A percentile compares a stretch with the other conserved stretches of the same genome.
Conservation (phyloP, 2,329 filamentous ascomycete genomes). For the Exophiala sideris region DNA sequence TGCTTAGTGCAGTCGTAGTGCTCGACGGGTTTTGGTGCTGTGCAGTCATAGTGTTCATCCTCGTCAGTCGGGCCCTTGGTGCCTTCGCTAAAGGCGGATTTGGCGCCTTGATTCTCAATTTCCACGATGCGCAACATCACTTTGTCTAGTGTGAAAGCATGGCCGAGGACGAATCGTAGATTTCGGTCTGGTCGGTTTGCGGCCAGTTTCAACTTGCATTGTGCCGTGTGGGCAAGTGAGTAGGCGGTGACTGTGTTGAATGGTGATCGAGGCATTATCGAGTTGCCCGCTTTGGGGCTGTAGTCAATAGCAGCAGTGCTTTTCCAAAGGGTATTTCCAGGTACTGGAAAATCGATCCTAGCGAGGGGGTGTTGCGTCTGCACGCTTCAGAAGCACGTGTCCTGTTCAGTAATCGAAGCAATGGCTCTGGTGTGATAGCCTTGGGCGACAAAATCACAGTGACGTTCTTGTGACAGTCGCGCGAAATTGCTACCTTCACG, state of each 20-base stretch:
- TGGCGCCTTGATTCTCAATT: conserved; percentile 24
- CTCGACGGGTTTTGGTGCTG: conserved; percentile 6
- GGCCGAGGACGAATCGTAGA: conserved; percentile 26
- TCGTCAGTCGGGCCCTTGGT: conserved; percentile 8
- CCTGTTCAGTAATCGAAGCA: too few relatives aligned
- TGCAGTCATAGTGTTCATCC: conserved; percentile 17
- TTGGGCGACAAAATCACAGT: too few relatives aligned
- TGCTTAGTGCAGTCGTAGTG: conserved; percentile 1
- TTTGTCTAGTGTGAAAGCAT: conserved; percentile 27
- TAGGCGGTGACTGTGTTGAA: conserved; percentile 19
- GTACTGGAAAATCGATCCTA: too few relatives aligned
- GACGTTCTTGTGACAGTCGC: too few relatives aligned
- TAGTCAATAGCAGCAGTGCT: too few relatives aligned
- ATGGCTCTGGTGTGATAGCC: too few relatives aligned
- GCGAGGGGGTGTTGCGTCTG: too few relatives aligned
- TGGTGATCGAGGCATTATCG: conserved; percentile 6
- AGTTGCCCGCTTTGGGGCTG: too few relatives aligned
- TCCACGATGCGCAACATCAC: conserved; percentile 26
- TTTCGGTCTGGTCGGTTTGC: conserved; percentile 25
- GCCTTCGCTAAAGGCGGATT: conserved; percentile 16
- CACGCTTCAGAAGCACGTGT: too few relatives aligned
- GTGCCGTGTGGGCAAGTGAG: conserved; percentile 25
- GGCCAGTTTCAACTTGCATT: conserved; percentile 25
- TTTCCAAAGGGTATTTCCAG: too few relatives aligned
- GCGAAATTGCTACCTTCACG: too few relatives aligned